Evolutionary conservation across 2,329 filamentous ascomycete genomes (phyloP).

Genomic region (Aureobasidium namibiae): DNA sequence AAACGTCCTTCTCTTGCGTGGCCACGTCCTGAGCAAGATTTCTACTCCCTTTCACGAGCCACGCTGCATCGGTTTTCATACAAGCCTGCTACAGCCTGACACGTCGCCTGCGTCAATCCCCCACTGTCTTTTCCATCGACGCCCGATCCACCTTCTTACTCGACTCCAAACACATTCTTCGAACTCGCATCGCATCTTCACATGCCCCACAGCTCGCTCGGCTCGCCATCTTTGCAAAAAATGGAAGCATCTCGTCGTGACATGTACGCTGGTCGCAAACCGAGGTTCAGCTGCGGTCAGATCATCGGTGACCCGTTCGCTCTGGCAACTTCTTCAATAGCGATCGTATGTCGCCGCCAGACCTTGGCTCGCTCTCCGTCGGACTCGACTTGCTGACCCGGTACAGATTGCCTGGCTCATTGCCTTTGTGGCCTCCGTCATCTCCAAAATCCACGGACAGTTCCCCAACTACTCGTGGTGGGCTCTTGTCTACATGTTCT

Average conservation of each 20-base stretch:
- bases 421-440: constrained; percentile 76
- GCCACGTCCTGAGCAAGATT: not conserved
- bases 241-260: constrained; percentile 54
- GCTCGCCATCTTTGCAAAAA: constrained; percentile 67
- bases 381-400: not conserved
- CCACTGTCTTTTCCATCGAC: not conserved
- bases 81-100: not conserved
- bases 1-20: constrained; percentile 5
- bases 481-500: constrained; percentile 77
- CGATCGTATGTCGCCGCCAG: constrained; percentile 56
- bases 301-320: constrained; percentile 95
- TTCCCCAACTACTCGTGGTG: constrained; percentile 94
- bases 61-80: not conserved
- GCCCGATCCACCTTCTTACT: not conserved
- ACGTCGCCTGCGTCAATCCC: not conserved
- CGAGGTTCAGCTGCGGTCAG: constrained; percentile 67
- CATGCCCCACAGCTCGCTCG: constrained; percentile 56
- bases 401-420: constrained; percentile 87
- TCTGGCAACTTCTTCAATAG: constrained; percentile 86
- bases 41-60: not conserved
- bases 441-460: constrained; percentile 50
- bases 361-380: not conserved
- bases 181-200: not conserved
- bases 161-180: not conserved
- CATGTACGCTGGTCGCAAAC: constrained; percentile 36